A percentile compares a stretch with the other conserved stretches of the same genome.
Evolutionary conservation across 2,329 filamentous ascomycete species (phyloP).

Genomic region (Colletotrichum tabaci): DNA sequence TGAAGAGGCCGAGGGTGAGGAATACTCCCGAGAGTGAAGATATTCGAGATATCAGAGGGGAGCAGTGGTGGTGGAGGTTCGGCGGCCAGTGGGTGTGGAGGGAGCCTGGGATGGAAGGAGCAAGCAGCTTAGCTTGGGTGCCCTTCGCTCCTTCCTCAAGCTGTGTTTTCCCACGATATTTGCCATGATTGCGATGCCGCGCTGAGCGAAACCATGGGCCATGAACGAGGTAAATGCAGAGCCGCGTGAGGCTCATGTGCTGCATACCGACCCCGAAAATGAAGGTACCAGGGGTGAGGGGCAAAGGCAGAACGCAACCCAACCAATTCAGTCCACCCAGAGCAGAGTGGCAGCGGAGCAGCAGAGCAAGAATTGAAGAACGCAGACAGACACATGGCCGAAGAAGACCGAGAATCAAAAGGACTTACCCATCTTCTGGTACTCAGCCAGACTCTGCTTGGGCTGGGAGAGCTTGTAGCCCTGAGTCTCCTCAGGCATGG

Average conservation of each 20-base stretch:
- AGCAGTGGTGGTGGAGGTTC: neutral
- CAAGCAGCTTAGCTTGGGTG: conserved; percentile 2
- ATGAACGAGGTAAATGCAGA: conserved; percentile 22
- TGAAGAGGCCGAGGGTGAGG: neutral
- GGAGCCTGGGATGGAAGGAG: conserved; percentile 9
- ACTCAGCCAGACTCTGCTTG: conserved; percentile 97
- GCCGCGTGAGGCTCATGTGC: neutral
- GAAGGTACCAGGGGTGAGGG: conserved; percentile 30
- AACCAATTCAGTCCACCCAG: conserved; percentile 1
- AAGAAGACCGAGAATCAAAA: neutral
- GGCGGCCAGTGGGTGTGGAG: neutral
- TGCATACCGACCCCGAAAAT: conserved; percentile 11
- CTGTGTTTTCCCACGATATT: neutral
- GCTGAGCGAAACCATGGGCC: neutral
- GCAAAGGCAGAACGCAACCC: conserved; percentile 21
- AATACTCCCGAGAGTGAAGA: neutral
- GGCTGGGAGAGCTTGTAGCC: conserved; percentile 97
- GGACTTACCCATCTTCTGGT: conserved; percentile 89
- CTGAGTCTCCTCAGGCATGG: conserved; percentile 88
- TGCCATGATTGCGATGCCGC: conserved; percentile 6
- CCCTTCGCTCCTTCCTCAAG: conserved; percentile 16
- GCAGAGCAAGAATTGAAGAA: conserved; percentile 2
- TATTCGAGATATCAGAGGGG: neutral
- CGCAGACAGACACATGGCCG: conserved; percentile 1
- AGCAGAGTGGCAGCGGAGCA: neutral